phyloP scores from a whole-genome alignment of 345 rosid genomes.

The Linum usitatissimum region DNA sequence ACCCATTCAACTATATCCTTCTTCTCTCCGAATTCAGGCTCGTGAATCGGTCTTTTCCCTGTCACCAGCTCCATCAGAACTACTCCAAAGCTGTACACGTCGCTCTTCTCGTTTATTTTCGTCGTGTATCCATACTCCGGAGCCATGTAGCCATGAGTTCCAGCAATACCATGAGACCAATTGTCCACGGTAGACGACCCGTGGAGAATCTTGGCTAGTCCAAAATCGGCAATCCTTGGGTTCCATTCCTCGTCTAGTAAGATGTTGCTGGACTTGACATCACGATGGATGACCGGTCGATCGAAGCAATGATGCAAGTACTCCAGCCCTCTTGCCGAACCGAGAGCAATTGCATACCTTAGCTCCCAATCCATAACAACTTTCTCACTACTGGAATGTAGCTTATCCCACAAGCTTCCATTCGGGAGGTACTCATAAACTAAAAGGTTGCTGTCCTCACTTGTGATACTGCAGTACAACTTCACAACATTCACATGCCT shows the following conservation, averaged over 20 bases:
- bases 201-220: conserved; percentile 66
- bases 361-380: conserved; percentile 52
- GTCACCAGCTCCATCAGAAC: conserved; percentile 78
- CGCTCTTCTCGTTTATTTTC: conserved; percentile 59
- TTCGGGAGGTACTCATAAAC: conserved; percentile 77
- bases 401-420: conserved; percentile 81
- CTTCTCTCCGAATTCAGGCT: conserved; percentile 52
- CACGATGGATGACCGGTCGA: conserved; percentile 68
- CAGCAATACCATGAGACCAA: conserved; percentile 45
- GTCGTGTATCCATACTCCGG: conserved; percentile 69
- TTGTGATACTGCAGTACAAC: conserved; percentile 69
- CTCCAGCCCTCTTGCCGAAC: conserved; percentile 76
- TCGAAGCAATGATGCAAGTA: conserved; percentile 76
- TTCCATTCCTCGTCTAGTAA: conserved; percentile 72
- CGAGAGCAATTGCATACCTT: conserved; percentile 57
- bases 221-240: conserved; percentile 83
- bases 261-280: conserved; percentile 82
- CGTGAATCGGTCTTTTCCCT: conserved; percentile 51
- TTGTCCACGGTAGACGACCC: conserved; percentile 31
- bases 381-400: conserved; percentile 44
- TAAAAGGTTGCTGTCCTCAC: conserved; percentile 72
- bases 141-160: conserved; percentile 85
- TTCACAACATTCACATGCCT: conserved; percentile 89
- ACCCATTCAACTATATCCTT: conserved; percentile 66
- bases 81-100: conserved; percentile 82